phyloP scores from a whole-genome alignment of 139 green algal genomes.

The Coccomyxa sp. region DNA sequence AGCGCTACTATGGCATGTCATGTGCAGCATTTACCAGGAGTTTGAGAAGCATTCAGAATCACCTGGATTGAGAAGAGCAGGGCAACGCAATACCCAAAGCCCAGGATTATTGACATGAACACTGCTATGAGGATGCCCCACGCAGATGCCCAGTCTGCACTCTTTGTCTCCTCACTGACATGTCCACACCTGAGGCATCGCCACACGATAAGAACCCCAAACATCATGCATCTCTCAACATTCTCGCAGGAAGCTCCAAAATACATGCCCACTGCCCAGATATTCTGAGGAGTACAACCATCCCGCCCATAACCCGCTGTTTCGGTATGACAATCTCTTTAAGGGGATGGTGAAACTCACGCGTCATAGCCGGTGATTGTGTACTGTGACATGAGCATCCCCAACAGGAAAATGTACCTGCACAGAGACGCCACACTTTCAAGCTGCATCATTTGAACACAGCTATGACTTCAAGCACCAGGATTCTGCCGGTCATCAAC shows the following conservation, averaged over 20 bases:
- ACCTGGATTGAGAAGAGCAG: conserved; percentile 43
- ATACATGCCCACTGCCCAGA: too few species aligned
- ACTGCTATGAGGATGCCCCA: conserved; percentile 26
- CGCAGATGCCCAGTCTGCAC: conserved; percentile 8
- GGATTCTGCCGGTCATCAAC: not conserved
- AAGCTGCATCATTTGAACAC: too few species aligned
- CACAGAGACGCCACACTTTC: too few species aligned
- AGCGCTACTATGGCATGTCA: too few species aligned
- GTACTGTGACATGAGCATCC: conserved; percentile 45
- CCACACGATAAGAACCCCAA: not conserved
- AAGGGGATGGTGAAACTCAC: not conserved
- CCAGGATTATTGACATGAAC: conserved; percentile 14
- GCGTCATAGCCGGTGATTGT: conserved; percentile 46
- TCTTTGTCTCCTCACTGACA: not conserved
- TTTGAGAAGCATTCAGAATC: not conserved
- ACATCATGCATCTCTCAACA: not conserved
- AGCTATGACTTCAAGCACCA: too few species aligned
- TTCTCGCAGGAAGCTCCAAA: not conserved
- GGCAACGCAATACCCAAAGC: conserved; percentile 30
- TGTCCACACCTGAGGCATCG: not conserved
- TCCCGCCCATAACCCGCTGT: too few species aligned
- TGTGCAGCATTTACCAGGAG: not conserved
- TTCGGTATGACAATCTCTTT: not conserved
- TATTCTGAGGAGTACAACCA: too few species aligned
- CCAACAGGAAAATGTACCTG: conserved; percentile 34